Evolutionary conservation across 2,329 filamentous ascomycete species (phyloP).

Genomic region (Aureobasidium vineae): DNA sequence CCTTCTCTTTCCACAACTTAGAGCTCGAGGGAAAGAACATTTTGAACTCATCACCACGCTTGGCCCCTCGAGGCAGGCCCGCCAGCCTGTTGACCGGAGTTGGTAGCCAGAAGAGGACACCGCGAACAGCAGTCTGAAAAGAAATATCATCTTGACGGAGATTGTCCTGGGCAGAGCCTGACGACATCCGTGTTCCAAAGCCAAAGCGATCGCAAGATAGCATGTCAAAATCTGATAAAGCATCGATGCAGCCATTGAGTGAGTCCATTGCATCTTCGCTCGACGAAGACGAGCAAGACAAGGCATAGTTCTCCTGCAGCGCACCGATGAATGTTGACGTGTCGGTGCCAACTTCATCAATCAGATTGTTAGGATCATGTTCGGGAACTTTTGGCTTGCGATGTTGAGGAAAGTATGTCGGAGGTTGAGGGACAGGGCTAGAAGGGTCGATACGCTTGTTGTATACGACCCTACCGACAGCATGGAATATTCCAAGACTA

Average conservation of each 20-base stretch:
- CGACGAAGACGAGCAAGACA: slow-evolving; percentile 69
- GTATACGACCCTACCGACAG: slow-evolving; percentile 92
- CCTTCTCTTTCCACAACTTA: slow-evolving; percentile 77
- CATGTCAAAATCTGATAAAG: slow-evolving; percentile 83
- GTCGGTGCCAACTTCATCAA: slow-evolving; percentile 92
- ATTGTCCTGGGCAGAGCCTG: slow-evolving; percentile 62
- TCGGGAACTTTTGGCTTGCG: slow-evolving; percentile 47
- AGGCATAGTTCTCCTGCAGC: slow-evolving; percentile 87
- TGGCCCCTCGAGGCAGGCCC: slow-evolving; percentile 38
- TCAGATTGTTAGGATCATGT: slow-evolving; percentile 62
- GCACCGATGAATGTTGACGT: slow-evolving; percentile 85
- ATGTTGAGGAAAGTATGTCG: slow-evolving; percentile 48
- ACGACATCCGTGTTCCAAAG: slow-evolving; percentile 51
- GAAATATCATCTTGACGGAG: slow-evolving; percentile 91
- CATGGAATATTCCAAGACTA: slow-evolving; percentile 91
- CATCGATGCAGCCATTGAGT: slow-evolving; percentile 80
- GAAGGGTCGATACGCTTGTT: slow-evolving; percentile 75
- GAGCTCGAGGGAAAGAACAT: slow-evolving; percentile 91
- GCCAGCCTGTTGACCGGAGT: slow-evolving; percentile 70
- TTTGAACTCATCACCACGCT: slow-evolving; percentile 62
- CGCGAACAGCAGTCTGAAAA: slow-evolving; percentile 86
- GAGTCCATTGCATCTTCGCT: slow-evolving; percentile 68
- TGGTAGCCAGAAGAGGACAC: slow-evolving; percentile 80
- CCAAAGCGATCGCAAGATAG: slow-evolving; percentile 73
- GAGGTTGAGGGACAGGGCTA: slow-evolving; percentile 45